Conservation (phyloP, 2,329 filamentous ascomycete genomes). For the Aspergillus sp. region DNA sequence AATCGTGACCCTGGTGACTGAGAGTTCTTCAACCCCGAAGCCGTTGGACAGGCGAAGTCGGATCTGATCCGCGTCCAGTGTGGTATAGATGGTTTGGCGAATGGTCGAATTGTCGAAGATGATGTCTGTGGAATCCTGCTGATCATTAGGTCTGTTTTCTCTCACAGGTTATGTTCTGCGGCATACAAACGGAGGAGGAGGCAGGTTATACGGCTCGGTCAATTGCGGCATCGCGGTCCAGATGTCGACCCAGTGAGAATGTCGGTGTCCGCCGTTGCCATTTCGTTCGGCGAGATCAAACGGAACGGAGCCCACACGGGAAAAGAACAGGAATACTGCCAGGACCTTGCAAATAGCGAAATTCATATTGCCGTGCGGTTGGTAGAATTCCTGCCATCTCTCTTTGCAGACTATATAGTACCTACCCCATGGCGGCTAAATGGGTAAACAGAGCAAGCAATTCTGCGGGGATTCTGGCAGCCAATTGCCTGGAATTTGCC, state of each 20-base stretch:
- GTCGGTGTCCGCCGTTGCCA: background rate
- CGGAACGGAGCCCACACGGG: background rate
- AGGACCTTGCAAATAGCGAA: background rate
- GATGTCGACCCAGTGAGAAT: conserved; percentile 48
- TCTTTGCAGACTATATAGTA: background rate
- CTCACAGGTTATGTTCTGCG: conserved; percentile 2
- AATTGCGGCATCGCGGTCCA: conserved; percentile 60
- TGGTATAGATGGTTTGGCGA: conserved; percentile 56
- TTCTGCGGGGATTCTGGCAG: no score
- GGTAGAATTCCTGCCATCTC: background rate
- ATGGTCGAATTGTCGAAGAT: conserved; percentile 55
- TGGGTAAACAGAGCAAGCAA: background rate
- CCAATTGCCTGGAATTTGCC: no score
- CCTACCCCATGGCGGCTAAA: background rate
- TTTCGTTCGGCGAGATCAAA: background rate
- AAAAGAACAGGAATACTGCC: background rate
- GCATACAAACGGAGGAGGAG: conserved; percentile 50
- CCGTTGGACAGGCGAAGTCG: conserved; percentile 57
- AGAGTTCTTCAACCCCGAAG: conserved; percentile 52
- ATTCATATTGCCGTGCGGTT: background rate
- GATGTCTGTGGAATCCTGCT: conserved; percentile 43
- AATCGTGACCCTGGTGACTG: conserved; percentile 51
- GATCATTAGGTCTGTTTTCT: conserved; percentile 3
- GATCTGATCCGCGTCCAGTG: conserved; percentile 47
- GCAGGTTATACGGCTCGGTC: conserved; percentile 53